Evolutionary conservation across 129 eudicot species (phyloP).

Genomic region (Scalesia atractyloides): DNA sequence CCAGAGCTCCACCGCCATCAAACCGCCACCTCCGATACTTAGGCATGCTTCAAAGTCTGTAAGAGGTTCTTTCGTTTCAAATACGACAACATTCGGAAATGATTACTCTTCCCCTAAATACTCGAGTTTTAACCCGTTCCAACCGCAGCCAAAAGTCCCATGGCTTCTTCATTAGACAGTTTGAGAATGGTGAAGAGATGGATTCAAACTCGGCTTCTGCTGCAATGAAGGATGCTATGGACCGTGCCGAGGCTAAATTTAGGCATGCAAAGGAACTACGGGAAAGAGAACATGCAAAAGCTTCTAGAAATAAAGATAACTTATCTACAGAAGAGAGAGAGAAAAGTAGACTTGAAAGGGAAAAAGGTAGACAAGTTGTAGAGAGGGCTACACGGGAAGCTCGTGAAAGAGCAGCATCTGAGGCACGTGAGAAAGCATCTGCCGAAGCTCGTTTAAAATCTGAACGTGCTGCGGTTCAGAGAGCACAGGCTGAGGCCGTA

Average conservation of each 20-base stretch:
- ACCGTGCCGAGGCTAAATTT: conserved; percentile 88
- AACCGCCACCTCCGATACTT: conserved; percentile 89
- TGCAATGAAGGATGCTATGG: conserved; percentile 98
- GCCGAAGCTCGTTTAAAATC: conserved; percentile 74
- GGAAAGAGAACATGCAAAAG: conserved; percentile 76
- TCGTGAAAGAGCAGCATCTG: conserved; percentile 71
- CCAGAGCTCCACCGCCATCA: conserved; percentile 95
- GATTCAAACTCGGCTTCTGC: conserved; percentile 71
- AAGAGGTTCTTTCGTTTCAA: conserved; percentile 47
- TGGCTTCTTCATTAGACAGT: conserved; percentile 63
- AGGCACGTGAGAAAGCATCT: conserved; percentile 64
- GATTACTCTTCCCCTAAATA: conserved; percentile 43
- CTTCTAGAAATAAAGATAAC: conserved; percentile 72
- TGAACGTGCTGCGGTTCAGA: conserved; percentile 85
- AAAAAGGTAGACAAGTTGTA: conserved; percentile 69
- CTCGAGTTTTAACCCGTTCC: conserved; percentile 50
- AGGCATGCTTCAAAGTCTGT: conserved; percentile 58
- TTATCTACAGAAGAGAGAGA: conserved; percentile 29
- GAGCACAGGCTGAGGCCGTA: conserved; percentile 98
- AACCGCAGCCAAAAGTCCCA: conserved; percentile 41
- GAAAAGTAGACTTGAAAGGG: conserved; percentile 37
- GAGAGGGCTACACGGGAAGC: conserved; percentile 91
- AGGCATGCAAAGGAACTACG: conserved; percentile 87
- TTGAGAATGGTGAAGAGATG: conserved; percentile 62
- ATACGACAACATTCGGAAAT: conserved; percentile 44